Conservation (phyloP, 164 flowering plant species). For the Nymphaea colorata region DNA sequence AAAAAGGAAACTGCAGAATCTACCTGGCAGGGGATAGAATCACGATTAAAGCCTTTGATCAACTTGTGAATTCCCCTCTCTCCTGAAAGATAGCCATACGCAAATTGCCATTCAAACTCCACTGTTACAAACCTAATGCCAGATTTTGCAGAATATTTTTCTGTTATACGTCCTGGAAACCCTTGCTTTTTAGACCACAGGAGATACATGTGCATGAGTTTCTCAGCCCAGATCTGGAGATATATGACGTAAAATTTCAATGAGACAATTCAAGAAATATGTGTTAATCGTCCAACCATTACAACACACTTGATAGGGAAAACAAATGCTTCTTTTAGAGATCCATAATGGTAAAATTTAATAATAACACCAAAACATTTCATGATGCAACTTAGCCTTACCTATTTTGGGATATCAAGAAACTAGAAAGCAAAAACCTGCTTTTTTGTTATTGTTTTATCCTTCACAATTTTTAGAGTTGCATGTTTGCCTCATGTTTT, state of each 20-base stretch:
- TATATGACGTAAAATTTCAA: not conserved
- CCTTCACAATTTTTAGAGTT: too few species aligned
- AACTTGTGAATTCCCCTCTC: constrained; percentile 46
- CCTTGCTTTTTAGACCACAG: constrained; percentile 87
- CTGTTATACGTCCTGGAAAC: constrained; percentile 44
- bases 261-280: too few species aligned
- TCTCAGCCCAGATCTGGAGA: constrained; percentile 65
- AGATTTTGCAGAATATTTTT: constrained; percentile 23
- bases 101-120: constrained; percentile 68
- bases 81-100: constrained; percentile 73
- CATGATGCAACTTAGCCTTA: too few species aligned
- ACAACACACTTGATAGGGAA: too few species aligned
- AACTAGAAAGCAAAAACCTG: too few species aligned
- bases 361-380: too few species aligned
- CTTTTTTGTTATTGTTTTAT: too few species aligned
- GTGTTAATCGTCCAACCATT: too few species aligned
- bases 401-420: too few species aligned
- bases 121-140: constrained; percentile 46
- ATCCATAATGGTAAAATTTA: too few species aligned
- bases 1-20: not conserved
- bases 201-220: constrained; percentile 54
- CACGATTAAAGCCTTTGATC: constrained; percentile 23
- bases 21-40: constrained; percentile 35
- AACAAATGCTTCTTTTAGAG: too few species aligned
- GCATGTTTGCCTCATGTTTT: too few species aligned